Conservation (phyloP, 2,329 filamentous ascomycete species). For the Emericellopsis atlantica region DNA sequence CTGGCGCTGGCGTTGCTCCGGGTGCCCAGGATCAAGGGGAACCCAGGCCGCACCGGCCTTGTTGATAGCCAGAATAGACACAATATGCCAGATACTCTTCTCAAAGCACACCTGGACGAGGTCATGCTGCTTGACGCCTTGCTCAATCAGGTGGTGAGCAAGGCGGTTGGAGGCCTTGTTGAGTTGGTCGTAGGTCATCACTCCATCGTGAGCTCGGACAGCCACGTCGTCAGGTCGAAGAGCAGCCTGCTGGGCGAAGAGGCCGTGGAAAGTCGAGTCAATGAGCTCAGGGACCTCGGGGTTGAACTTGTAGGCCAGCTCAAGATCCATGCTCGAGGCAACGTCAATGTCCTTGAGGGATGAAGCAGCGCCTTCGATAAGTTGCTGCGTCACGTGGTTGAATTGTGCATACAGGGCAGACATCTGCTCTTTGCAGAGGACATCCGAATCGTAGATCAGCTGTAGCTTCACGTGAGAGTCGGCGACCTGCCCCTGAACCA, state of each 20-base stretch:
- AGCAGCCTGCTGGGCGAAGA: constrained; percentile 2
- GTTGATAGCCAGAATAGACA: constrained; percentile 12
- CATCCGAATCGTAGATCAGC: constrained; percentile 3
- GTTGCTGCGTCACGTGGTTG: background rate
- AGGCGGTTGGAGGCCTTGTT: constrained; percentile 7
- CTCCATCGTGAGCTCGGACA: background rate
- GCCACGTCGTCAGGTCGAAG: background rate
- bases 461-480: background rate
- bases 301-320: constrained; percentile 19
- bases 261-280: constrained; percentile 2
- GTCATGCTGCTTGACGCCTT: background rate
- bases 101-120: constrained; percentile 13
- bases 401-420: constrained; percentile 1
- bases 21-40: constrained; percentile 11
- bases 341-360: background rate
- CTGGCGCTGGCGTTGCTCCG: background rate
- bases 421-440: background rate
- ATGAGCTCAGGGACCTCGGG: background rate
- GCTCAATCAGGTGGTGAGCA: constrained; percentile 5
- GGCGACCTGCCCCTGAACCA: background rate
- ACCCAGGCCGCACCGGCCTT: constrained; percentile 15
- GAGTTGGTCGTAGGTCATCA: constrained; percentile 10
- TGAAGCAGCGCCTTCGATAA: background rate
- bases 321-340: background rate
- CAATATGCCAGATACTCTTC: constrained; percentile 12